These are phyloP conservation scores for Boletus subluridellus DNA, from an alignment of 1,284 basidiomycete genomes.

Conservation along the genomic window DNA sequence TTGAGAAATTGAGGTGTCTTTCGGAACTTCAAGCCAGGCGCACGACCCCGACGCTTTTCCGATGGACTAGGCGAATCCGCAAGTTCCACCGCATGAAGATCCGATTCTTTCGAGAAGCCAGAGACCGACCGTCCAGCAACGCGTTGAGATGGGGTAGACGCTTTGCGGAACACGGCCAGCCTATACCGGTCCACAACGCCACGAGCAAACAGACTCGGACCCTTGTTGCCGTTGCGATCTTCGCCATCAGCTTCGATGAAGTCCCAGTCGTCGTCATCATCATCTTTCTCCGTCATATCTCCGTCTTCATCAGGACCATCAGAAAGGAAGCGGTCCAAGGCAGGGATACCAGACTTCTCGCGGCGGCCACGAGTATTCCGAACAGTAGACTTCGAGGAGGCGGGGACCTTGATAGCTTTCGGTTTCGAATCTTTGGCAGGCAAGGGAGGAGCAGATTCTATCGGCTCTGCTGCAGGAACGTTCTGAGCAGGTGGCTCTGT, in stretches of 20 bases:
- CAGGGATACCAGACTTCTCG: constrained; percentile 75
- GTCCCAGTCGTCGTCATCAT: constrained; percentile 84
- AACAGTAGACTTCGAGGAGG: constrained; percentile 24
- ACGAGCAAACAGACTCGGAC: constrained; percentile 74
- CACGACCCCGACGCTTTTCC: constrained; percentile 63
- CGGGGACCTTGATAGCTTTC: constrained; percentile 32
- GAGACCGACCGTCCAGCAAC: constrained; percentile 49
- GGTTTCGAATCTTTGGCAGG: constrained; percentile 33
- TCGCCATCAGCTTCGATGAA: constrained; percentile 76
- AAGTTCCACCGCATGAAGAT: constrained; percentile 32
- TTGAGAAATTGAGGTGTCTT: constrained; percentile 69
- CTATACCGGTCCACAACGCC: constrained; percentile 80
- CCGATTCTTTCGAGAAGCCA: constrained; percentile 55
- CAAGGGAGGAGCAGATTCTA: constrained; percentile 25
- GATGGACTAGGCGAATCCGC: constrained; percentile 46
- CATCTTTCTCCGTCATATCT: constrained; percentile 55
- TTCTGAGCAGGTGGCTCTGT: constrained; percentile 10
- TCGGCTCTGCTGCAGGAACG: constrained; percentile 4
- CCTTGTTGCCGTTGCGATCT: constrained; percentile 73
- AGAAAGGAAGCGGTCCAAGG: constrained; percentile 65
- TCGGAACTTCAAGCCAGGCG: constrained; percentile 64
- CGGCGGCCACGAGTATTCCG: constrained; percentile 43
- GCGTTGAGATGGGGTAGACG: constrained; percentile 55
- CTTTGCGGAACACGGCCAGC: constrained; percentile 78
- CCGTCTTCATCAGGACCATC: constrained; percentile 56